Base-by-base conservation (phyloP, 345 rosid species). In the Raphanus raphanistrum region DNA sequence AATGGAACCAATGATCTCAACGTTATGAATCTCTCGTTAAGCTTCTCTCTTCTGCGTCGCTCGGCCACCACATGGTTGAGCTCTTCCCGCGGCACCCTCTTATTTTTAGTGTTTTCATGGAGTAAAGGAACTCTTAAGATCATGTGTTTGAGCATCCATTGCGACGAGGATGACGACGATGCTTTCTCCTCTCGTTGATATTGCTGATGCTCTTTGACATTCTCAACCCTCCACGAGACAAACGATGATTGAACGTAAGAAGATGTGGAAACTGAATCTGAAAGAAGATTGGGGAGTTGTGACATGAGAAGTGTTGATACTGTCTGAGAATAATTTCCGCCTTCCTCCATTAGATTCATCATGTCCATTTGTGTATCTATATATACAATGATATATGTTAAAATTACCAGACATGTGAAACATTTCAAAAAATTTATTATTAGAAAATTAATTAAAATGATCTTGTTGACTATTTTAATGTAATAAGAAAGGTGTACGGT, bases 41-140 rank as follows among this genome's bases (percentile, higher is more conserved):
- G 88, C 82, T 96, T 96, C 86, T 93, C 98, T 0, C 98, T 87
- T 1, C 99, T 88, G 28, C 98, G 94, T 32, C 99, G 86, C 85
- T 96, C 98, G 0, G 99, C 98, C 17, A 91, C 84, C 28, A 91
- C 97, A 52, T 96, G 99, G 82, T 87, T 96, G 17, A 89, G 89
- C 82, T 91, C 97, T 85, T 81, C 80, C 57, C 88, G 27, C 78
- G 93, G 80, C 86, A 96, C 43, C 7, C 63, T 70, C 57, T 68
- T 69, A 74, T 88, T 43, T 89, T 87, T 29, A 83, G 84, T 84
- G 82, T 79, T 86, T 78, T 11, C 75, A 77, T 91, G 98, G 72
- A 93, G 88, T 76, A 82, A 83, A 0, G 99, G 99, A 11, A 91
- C 93, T 72, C 69, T 88, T 72, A 91, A 88, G 41, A 96, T 77